A percentile compares a stretch with the other conserved stretches of the same genome.
Evolutionary conservation across 495 filamentous ascomycete genomes (phyloP).

Genomic region (Penicillium samsonianum): DNA sequence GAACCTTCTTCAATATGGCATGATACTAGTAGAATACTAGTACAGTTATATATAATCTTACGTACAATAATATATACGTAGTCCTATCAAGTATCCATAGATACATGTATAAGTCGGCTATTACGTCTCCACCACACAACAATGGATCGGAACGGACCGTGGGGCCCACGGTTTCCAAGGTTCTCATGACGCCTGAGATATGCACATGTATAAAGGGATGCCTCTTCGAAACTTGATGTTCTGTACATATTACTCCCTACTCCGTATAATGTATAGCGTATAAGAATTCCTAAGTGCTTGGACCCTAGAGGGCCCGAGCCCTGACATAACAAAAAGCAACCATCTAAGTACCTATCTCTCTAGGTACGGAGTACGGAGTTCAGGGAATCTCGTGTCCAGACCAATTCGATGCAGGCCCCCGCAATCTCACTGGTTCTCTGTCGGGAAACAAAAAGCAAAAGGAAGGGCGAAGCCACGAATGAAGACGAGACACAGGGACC

Average conservation of each 20-base stretch:
- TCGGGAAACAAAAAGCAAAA: constrained; percentile 3
- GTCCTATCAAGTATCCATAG: too few relatives aligned
- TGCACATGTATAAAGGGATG: not conserved
- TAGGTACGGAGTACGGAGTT: not conserved
- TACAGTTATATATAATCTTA: too few relatives aligned
- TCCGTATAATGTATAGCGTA: not conserved
- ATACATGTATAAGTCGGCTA: too few relatives aligned
- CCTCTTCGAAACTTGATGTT: not conserved
- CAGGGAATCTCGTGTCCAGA: constrained; percentile 12
- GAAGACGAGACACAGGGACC: constrained; percentile 6
- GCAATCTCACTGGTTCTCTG: constrained; percentile 10
- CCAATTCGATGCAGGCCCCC: constrained; percentile 5
- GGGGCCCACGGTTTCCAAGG: constrained; percentile 3
- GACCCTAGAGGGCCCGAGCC: constrained; percentile 5
- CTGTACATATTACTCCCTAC: not conserved
- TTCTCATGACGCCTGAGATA: not conserved
- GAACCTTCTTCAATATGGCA: not conserved
- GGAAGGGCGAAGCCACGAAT: constrained; percentile 12
- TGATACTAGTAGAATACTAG: not conserved
- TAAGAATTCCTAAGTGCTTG: constrained; percentile 5
- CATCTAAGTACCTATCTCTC: not conserved
- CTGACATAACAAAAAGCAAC: constrained; percentile 6
- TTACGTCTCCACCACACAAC: not conserved
- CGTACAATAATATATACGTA: too few relatives aligned
- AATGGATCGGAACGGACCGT: constrained; percentile 13